Base-by-base conservation (phyloP, 192 early-diverging fungal species). In the Linnemannia zychae region DNA sequence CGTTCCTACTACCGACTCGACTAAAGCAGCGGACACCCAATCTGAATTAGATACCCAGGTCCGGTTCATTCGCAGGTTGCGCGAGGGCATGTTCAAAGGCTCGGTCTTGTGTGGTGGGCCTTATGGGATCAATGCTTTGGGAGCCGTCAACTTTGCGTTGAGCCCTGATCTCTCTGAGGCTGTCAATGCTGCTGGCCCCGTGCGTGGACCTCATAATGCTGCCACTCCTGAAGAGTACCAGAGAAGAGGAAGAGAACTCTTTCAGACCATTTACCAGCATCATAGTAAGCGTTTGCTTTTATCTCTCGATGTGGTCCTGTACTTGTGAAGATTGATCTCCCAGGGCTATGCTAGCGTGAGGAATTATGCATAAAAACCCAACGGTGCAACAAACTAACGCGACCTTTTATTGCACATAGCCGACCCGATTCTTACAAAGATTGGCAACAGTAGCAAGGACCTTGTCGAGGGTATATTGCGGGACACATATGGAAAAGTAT, bases 81-180 rank as follows among this genome's bases (percentile, higher is more conserved):
- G 82, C 0, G 82, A 84, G 40, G 71, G 52, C 17, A 44, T 84
- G 7, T 79, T 71, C 40, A 84, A 84, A 33, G 77, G 48, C 20
- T 84, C 82, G 16, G 72, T 60, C 17, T 44, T 84, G 18, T 75
- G 76, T 24, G 82, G 82, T 16, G 82, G 82, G 47, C 82, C 82
- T 33, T 84, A 84, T 49, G 72, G 76, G 7, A 84, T 84, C 73
- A 84, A 84, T 52, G 82, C 82, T 1, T 68, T 84, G 28, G 82
- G 82, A n/a, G 82, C 82, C 9, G 67, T 84, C 31, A 79, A 78
- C 60, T 71, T 60, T 66, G 82, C 82, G 15, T 44, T 84, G 17
- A 74, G 71, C 44, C 73, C 77, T 2, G 68, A 74, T 17, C 53
- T 84, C 0, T 60, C 75, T 0, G 67, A 52, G 1, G 76, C 76